These are phyloP conservation scores for Trichothecium sympodiale DNA, from an alignment of 2,329 filamentous ascomycete species.

Conservation along the genomic window DNA sequence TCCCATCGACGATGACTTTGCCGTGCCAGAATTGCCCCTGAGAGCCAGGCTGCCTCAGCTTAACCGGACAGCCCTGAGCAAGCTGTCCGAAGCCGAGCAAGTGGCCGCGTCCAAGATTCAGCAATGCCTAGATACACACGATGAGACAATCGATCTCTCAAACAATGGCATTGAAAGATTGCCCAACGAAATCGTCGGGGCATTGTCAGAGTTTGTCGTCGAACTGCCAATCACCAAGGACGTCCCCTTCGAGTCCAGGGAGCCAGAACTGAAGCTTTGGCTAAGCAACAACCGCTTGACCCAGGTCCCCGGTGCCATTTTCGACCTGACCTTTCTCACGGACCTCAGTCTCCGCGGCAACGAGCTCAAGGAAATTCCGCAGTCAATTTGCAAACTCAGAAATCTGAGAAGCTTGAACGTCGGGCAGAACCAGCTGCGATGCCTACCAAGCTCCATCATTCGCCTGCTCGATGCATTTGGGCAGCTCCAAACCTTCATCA, in stretches of 20 bases:
- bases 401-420: conserved; percentile 55
- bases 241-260: conserved; percentile 47
- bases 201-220: conserved; percentile 41
- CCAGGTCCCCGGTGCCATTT: conserved; percentile 47
- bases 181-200: conserved; percentile 44
- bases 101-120: conserved; percentile 35
- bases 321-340: conserved; percentile 49
- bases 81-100: conserved; percentile 29
- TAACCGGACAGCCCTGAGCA: conserved; percentile 14
- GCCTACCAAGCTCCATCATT: conserved; percentile 53
- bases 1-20: conserved; percentile 25
- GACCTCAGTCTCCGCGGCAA: conserved; percentile 58
- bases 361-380: conserved; percentile 47
- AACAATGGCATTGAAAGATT: conserved; percentile 41
- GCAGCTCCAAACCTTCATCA: conserved; percentile 38
- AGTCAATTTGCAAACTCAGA: conserved; percentile 43
- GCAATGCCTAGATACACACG: conserved; percentile 44
- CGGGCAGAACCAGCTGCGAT: conserved; percentile 49
- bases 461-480: conserved; percentile 35
- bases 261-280: conserved; percentile 50
- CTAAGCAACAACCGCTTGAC: conserved; percentile 48
- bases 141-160: conserved; percentile 52
- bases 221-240: conserved; percentile 43
- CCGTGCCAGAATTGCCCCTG: conserved; percentile 3
- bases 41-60: conserved; percentile 27